Percentiles rank a stretch among this genome's conserved stretches.
Conservation (phyloP, 805 yeast genomes). For the Lachancea sp. region DNA sequence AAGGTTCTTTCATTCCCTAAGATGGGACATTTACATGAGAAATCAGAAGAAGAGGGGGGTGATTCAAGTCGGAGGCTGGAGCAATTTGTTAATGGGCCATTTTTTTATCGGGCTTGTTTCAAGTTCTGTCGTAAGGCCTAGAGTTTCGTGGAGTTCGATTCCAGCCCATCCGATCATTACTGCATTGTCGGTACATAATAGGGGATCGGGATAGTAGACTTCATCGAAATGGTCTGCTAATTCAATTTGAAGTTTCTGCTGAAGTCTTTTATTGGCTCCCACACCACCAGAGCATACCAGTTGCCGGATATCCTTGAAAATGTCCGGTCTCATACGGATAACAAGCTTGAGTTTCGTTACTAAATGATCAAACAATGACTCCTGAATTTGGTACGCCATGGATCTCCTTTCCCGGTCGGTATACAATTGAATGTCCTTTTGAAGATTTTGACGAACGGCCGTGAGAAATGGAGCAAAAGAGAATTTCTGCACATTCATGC, state of each 20-base stretch:
- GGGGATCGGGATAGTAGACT: conserved; percentile 61
- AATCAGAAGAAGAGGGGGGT: no score
- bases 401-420: conserved; percentile 32
- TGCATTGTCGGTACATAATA: conserved; percentile 89
- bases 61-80: conserved; percentile 48
- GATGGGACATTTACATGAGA: neutral
- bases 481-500: conserved; percentile 45
- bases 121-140: conserved; percentile 39
- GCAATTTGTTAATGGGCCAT: conserved; percentile 69
- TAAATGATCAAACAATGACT: conserved; percentile 65
- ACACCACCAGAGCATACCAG: conserved; percentile 94
- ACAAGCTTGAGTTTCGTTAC: conserved; percentile 50
- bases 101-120: conserved; percentile 60
- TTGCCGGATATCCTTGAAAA: conserved; percentile 38
- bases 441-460: conserved; percentile 35
- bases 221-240: conserved; percentile 32
- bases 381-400: conserved; percentile 55
- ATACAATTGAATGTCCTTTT: conserved; percentile 15
- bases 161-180: conserved; percentile 98
- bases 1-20: conserved; percentile 40
- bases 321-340: conserved; percentile 37
- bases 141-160: conserved; percentile 65
- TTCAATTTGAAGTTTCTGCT: conserved; percentile 41
- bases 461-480: conserved; percentile 77
- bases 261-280: conserved; percentile 60